phyloP scores from a whole-genome alignment of 192 early-diverging fungal species.

The Entomortierella beljakovae region DNA sequence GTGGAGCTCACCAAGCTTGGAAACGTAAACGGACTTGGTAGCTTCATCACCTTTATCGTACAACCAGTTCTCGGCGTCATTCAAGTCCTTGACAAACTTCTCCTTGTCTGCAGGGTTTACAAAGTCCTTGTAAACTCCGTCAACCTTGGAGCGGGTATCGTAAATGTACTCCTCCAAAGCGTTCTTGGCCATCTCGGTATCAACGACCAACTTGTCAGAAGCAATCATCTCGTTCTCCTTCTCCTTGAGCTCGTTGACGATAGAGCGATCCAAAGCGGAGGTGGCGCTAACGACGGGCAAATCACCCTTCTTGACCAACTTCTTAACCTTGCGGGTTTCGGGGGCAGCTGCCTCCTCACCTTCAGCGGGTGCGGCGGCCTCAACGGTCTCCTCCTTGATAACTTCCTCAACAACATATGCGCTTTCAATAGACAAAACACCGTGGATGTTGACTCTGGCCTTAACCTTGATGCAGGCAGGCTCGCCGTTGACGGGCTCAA shows the following conservation, averaged over 20 bases:
- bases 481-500: conserved; percentile 74
- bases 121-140: conserved; percentile 79
- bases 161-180: conserved; percentile 99
- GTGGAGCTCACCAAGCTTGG: conserved; percentile 85
- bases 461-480: conserved; percentile 92
- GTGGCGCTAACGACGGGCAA: conserved; percentile 77
- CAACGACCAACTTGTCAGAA: conserved; percentile 89
- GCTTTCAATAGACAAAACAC: conserved; percentile 82
- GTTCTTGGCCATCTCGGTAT: conserved; percentile 95
- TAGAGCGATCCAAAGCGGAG: conserved; percentile 66
- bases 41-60: conserved; percentile 97
- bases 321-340: conserved; percentile 88
- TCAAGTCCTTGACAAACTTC: conserved; percentile 75
- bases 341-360: conserved; percentile 51
- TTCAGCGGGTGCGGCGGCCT: conserved; percentile 30
- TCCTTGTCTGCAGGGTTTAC: conserved; percentile 78
- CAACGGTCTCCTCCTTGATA: conserved; percentile 74
- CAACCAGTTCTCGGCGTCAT: conserved; percentile 95
- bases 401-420: conserved; percentile 92
- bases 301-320: conserved; percentile 88
- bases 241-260: conserved; percentile 76
- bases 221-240: conserved; percentile 87
- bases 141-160: conserved; percentile 90
- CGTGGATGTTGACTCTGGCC: conserved; percentile 88
- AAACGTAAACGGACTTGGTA: conserved; percentile 88